Evolutionary conservation across 2,329 filamentous ascomycete species (phyloP).

Genomic region (Phialemonium atrogriseum): DNA sequence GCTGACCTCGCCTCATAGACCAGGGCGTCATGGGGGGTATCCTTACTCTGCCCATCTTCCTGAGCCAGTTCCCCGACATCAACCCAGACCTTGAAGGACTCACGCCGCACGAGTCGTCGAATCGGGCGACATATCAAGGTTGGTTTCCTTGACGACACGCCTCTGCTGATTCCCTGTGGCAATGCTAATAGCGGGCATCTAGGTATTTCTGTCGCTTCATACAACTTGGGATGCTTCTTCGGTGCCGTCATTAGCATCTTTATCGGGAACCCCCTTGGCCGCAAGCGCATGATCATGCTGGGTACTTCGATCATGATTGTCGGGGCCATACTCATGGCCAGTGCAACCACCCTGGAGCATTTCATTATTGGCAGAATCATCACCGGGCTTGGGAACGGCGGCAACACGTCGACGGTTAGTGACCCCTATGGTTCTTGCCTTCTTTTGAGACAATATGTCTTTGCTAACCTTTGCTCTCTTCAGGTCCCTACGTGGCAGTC

Average conservation of each 20-base stretch:
- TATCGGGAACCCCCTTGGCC: slow-evolving; percentile 2
- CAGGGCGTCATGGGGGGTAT: too few species aligned
- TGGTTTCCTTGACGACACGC: too few species aligned
- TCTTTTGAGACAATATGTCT: too few species aligned
- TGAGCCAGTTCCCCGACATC: neutral
- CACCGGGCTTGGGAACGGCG: slow-evolving; percentile 15
- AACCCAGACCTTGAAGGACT: slow-evolving; percentile 1
- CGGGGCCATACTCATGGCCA: slow-evolving; percentile 30
- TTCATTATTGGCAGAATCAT: slow-evolving; percentile 32
- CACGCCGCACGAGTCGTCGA: neutral
- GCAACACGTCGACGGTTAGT: slow-evolving; percentile 8
- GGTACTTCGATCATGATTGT: slow-evolving; percentile 33
- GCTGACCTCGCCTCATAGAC: neutral
- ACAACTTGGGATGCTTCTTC: slow-evolving; percentile 1
- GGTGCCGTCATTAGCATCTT: too few species aligned
- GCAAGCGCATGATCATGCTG: slow-evolving; percentile 28
- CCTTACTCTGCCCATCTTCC: neutral
- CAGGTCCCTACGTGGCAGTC: slow-evolving; percentile 25
- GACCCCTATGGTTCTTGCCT: neutral
- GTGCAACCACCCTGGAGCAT: slow-evolving; percentile 29
- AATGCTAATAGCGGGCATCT: neutral
- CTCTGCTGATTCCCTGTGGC: too few species aligned
- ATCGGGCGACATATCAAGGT: too few species aligned
- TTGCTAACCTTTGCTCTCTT: too few species aligned
- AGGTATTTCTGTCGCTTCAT: neutral